phyloP scores from a whole-genome alignment of 495 filamentous ascomycete genomes.

The Daldinia caldariorum region DNA sequence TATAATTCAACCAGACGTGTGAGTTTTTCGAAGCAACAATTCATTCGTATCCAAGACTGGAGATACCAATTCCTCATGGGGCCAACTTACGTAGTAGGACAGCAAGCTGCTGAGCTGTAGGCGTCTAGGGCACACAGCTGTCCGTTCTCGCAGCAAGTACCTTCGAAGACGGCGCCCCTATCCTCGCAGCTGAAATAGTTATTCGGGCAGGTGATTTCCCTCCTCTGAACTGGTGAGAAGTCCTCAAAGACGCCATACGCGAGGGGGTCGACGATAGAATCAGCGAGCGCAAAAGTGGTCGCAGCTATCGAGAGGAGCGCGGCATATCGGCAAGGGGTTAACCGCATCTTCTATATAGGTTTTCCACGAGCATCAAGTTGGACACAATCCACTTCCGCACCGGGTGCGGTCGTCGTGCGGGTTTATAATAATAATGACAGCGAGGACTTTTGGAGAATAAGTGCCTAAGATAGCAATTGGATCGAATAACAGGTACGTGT shows the following conservation, averaged over 20 bases:
- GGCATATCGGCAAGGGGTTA: constrained; percentile 24
- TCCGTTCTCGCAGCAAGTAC: constrained; percentile 58
- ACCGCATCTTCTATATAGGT: constrained; percentile 33
- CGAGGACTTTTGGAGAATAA: constrained; percentile 2
- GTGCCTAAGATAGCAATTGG: constrained; percentile 18
- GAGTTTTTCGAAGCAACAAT: not conserved
- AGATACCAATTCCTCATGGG: not conserved
- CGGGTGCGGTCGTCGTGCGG: constrained; percentile 7
- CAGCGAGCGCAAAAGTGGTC: constrained; percentile 27
- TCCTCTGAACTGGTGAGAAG: constrained; percentile 37
- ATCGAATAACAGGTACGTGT: constrained; percentile 2
- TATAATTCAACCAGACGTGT: constrained; percentile 31
- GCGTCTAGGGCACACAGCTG: constrained; percentile 55
- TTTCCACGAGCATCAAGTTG: constrained; percentile 32
- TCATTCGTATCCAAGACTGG: not conserved
- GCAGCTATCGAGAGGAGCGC: constrained; percentile 38
- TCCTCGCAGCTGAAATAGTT: constrained; percentile 58
- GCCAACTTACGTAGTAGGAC: constrained; percentile 54
- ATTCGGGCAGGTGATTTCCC: constrained; percentile 42
- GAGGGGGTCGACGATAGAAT: constrained; percentile 40
- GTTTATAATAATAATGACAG: constrained; percentile 7
- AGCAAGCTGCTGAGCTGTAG: constrained; percentile 57
- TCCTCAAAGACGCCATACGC: constrained; percentile 38
- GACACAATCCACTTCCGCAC: constrained; percentile 31
- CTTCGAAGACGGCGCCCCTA: constrained; percentile 51